Base-by-base conservation (phyloP, 768 basidiomycete species). In the Hemileccinum rubropunctum region DNA sequence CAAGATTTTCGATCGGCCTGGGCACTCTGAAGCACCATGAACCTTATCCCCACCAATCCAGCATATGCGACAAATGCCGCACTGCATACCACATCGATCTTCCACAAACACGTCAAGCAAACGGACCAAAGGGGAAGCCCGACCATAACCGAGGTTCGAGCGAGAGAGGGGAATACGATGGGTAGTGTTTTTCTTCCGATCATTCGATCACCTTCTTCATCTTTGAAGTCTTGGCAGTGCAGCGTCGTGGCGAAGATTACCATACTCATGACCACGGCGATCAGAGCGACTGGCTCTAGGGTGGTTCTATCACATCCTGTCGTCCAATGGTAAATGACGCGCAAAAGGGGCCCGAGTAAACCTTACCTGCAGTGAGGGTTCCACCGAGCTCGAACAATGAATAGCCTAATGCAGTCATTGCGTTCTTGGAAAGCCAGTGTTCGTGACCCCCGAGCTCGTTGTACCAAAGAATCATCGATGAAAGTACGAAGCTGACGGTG, bases 121-220 rank as follows among this genome's bases (percentile, higher is more conserved):
- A 68, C 7, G 26, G 67, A 69, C 67, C 65, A 66, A 15, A 68
- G 34, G 7, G 65, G 65, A 2, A 66, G 42, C 30, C 59, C 60
- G 10, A 67, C 12, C 58, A 68, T 57, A 15, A 58, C 62, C 14
- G 64, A 62, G 1, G 44, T 13, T 17, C 65, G 62, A 7, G 64
- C 62, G 14, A 62, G 53, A 11, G 42, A 58, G 15, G 78, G 77
- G 15, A 71, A 66, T 12, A 68, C 67, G 50, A 79, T 74, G 3
- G 78, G 77, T 1, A 79, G 50, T 0, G 77, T 79, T 9, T 61
- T 53, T 23, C 77, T 63, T 4, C 73, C 74, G 11, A 66, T 61
- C 12, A 63, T 50, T 1, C 58, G 53, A 44, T 78, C 78, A 9
- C 77, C 77, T 15, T 71, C 69, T 32, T 69, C 59, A 42, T 79